Conservation (phyloP, 768 basidiomycete genomes). For the Omphalotus guepiniiformis region DNA sequence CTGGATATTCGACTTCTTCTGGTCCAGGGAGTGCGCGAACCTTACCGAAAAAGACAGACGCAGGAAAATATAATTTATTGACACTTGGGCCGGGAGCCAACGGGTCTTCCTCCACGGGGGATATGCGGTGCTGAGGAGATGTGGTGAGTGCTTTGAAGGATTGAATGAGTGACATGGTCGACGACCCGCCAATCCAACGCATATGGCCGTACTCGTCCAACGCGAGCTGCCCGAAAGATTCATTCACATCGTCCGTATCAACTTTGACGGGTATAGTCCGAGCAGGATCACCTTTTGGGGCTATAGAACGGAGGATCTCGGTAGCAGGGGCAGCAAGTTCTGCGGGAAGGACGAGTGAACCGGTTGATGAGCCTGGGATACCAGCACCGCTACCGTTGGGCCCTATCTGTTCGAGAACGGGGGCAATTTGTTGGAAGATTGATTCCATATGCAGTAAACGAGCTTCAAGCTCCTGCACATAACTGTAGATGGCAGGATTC, state of each 20-base stretch:
- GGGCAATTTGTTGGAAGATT: constrained; percentile 78
- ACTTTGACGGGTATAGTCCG: constrained; percentile 47
- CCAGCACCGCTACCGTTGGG: constrained; percentile 44
- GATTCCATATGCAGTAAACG: constrained; percentile 85
- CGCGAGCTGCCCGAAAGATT: constrained; percentile 83
- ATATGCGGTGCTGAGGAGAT: constrained; percentile 70
- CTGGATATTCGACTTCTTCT: constrained; percentile 86
- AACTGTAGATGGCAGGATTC: constrained; percentile 40
- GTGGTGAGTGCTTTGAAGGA: constrained; percentile 74
- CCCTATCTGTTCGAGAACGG: constrained; percentile 70
- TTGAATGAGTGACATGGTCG: constrained; percentile 88
- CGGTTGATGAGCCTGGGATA: constrained; percentile 24
- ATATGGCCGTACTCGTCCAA: constrained; percentile 87
- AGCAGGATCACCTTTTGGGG: constrained; percentile 24
- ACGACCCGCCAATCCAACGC: constrained; percentile 90
- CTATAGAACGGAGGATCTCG: constrained; percentile 31
- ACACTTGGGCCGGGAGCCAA: constrained; percentile 73
- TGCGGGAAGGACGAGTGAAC: constrained; percentile 15
- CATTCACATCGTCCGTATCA: constrained; percentile 76
- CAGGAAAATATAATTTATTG: constrained; percentile 86
- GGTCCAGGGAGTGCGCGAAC: constrained; percentile 75
- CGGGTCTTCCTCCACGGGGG: constrained; percentile 82
- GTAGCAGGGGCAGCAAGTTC: constrained; percentile 35
- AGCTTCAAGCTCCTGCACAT: constrained; percentile 89
- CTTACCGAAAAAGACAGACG: constrained; percentile 84